Percentiles rank a stretch among this genome's conserved stretches.
phyloP scores from a whole-genome alignment of 2,329 filamentous ascomycete genomes.

The Periconia digitata region DNA sequence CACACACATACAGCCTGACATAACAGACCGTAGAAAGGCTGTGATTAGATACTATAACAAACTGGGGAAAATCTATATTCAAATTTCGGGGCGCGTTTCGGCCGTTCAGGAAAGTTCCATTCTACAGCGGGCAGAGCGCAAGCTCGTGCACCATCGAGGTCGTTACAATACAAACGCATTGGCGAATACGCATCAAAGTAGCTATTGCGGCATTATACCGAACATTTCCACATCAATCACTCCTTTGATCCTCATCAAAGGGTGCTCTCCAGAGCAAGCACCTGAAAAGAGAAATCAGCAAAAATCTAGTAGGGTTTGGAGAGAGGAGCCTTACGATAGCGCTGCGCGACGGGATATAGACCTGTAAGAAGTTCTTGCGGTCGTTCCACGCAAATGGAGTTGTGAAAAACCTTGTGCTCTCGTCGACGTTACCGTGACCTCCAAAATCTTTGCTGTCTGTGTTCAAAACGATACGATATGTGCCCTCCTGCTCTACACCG shows the following conservation, averaged over 20 bases:
- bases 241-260: neutral
- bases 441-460: constrained; percentile 77
- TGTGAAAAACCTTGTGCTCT: constrained; percentile 87
- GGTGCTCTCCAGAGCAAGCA: constrained; percentile 7
- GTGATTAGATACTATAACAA: too few relatives aligned
- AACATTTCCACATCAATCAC: neutral
- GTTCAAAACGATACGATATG: constrained; percentile 84
- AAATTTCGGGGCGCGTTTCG: too few relatives aligned
- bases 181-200: neutral
- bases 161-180: neutral
- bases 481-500: constrained; percentile 80
- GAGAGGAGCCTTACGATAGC: constrained; percentile 66
- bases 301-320: neutral
- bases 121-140: neutral
- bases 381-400: constrained; percentile 89
- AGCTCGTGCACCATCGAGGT: neutral
- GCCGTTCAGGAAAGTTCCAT: neutral
- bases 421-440: constrained; percentile 75
- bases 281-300: constrained; percentile 1
- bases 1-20: too few relatives aligned
- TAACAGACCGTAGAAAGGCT: too few relatives aligned
- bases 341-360: constrained; percentile 83
- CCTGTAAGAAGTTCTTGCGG: constrained; percentile 85
- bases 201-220: neutral
- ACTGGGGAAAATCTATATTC: too few relatives aligned